Evolutionary conservation across 2,329 filamentous ascomycete genomes (phyloP).

Genomic region (Falciphora oryzae): DNA sequence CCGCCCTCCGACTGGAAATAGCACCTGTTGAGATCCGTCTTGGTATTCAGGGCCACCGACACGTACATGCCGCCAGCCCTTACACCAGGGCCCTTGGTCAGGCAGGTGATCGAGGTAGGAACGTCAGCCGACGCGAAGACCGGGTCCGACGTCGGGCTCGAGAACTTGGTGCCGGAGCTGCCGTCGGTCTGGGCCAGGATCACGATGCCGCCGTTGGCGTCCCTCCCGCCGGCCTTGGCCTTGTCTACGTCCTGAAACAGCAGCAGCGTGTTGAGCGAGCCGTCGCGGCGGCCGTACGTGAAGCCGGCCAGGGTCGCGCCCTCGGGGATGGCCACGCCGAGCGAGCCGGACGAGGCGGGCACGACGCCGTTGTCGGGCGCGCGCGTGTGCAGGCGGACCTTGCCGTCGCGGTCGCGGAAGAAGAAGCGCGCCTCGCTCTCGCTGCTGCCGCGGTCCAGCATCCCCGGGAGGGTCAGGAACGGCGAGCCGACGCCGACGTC

Average conservation of each 20-base stretch:
- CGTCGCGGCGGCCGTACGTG: slow-evolving; percentile 12
- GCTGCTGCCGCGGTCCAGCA: background rate
- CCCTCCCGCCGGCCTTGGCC: background rate
- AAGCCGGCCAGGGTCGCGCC: slow-evolving; percentile 18
- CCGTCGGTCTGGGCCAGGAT: background rate
- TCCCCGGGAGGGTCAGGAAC: background rate
- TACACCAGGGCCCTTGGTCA: slow-evolving; percentile 10
- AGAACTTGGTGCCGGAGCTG: background rate
- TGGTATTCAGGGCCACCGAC: slow-evolving; percentile 9
- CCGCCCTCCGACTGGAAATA: slow-evolving; percentile 12
- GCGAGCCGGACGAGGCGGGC: slow-evolving; percentile 8
- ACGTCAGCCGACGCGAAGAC: slow-evolving; percentile 13
- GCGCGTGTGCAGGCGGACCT: too few species aligned
- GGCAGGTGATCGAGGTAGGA: slow-evolving; percentile 13
- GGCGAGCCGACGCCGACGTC: background rate
- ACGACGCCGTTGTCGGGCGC: slow-evolving; percentile 4
- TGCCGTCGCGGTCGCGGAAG: slow-evolving; percentile 11
- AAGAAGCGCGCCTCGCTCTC: slow-evolving; percentile 8
- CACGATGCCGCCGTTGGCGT: background rate
- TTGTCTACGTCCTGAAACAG: slow-evolving; percentile 19
- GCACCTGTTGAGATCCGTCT: slow-evolving; percentile 14
- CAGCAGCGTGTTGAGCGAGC: slow-evolving; percentile 17
- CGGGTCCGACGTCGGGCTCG: slow-evolving; percentile 12
- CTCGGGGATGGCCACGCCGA: slow-evolving; percentile 13
- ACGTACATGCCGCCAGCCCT: background rate